These are phyloP conservation scores for Neltuma alba DNA, from an alignment of 306 rosid species.

Conservation along the genomic window DNA sequence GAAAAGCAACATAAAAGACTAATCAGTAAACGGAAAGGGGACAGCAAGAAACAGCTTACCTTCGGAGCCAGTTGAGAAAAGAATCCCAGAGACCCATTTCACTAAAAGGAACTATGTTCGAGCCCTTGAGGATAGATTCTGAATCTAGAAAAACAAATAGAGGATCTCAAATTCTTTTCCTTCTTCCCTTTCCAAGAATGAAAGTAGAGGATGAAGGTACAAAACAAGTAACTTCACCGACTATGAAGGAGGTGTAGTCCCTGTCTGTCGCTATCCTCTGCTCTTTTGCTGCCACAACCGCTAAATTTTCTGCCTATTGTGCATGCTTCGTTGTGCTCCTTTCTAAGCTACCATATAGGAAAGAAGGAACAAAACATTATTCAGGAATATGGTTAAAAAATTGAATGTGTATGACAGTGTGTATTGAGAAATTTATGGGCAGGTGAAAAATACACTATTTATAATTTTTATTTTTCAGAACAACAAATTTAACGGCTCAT, in stretches of 20 bases:
- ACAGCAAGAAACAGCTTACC: slow-evolving; percentile 42
- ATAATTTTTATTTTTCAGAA: too few species aligned
- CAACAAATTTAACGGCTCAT: too few species aligned
- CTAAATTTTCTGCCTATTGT: background rate
- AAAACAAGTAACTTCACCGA: slow-evolving; percentile 37
- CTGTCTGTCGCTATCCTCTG: background rate
- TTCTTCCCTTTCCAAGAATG: background rate
- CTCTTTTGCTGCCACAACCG: background rate
- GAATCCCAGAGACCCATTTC: slow-evolving; percentile 88
- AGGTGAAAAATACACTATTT: background rate
- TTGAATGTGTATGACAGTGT: too few species aligned
- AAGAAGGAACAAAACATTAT: background rate
- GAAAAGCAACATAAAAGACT: background rate
- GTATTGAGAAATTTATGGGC: background rate
- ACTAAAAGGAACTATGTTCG: background rate
- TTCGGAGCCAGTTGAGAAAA: slow-evolving; percentile 89
- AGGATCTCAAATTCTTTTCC: background rate
- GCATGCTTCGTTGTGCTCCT: background rate
- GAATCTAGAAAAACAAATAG: background rate
- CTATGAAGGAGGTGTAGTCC: background rate
- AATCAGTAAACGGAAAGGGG: background rate
- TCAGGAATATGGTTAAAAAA: background rate
- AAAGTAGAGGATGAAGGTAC: background rate
- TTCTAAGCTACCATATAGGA: background rate
- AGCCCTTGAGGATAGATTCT: background rate